phyloP scores from a whole-genome alignment of 768 basidiomycete genomes.

The Hericium coralloides region DNA sequence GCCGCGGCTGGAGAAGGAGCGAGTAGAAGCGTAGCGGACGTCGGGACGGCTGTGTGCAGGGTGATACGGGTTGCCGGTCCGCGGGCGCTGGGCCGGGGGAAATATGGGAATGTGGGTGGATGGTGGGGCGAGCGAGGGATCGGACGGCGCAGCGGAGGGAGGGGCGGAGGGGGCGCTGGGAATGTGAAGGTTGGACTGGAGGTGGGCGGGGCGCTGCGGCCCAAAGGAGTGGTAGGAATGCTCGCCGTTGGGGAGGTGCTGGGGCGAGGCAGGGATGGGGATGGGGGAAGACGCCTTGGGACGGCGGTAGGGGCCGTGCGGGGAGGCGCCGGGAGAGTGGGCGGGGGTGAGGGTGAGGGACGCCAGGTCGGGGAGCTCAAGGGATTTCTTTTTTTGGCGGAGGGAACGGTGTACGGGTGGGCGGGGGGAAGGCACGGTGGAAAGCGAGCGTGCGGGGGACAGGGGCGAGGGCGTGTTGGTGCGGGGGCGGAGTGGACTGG shows the following conservation, averaged over 20 bases:
- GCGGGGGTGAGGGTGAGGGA: slow-evolving; percentile 38
- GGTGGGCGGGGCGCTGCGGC: slow-evolving; percentile 8
- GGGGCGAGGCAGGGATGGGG: slow-evolving; percentile 26
- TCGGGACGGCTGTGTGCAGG: slow-evolving; percentile 21
- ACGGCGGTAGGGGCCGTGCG: slow-evolving; percentile 32
- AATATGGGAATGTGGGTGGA: slow-evolving; percentile 32
- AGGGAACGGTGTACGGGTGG: slow-evolving; percentile 49
- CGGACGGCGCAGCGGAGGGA: slow-evolving; percentile 22
- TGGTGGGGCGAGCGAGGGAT: slow-evolving; percentile 31
- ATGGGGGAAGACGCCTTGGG: slow-evolving; percentile 39
- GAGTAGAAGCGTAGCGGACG: slow-evolving; percentile 32
- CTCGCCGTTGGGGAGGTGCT: slow-evolving; percentile 16
- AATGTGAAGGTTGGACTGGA: neutral
- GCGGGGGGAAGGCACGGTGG: slow-evolving; percentile 15
- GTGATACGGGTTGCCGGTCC: slow-evolving; percentile 7
- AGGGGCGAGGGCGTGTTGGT: neutral
- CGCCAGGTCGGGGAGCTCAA: slow-evolving; percentile 70
- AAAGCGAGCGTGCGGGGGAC: neutral
- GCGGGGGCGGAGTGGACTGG: no score
- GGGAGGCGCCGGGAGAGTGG: slow-evolving; percentile 29
- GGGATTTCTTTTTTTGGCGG: slow-evolving; percentile 59
- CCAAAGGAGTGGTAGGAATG: slow-evolving; percentile 8
- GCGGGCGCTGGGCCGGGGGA: slow-evolving; percentile 20
- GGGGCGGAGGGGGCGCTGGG: slow-evolving; percentile 7
- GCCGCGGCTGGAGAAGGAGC: slow-evolving; percentile 34